Conservation (phyloP, 2,329 filamentous ascomycete genomes). For the Passalora sequoiae region DNA sequence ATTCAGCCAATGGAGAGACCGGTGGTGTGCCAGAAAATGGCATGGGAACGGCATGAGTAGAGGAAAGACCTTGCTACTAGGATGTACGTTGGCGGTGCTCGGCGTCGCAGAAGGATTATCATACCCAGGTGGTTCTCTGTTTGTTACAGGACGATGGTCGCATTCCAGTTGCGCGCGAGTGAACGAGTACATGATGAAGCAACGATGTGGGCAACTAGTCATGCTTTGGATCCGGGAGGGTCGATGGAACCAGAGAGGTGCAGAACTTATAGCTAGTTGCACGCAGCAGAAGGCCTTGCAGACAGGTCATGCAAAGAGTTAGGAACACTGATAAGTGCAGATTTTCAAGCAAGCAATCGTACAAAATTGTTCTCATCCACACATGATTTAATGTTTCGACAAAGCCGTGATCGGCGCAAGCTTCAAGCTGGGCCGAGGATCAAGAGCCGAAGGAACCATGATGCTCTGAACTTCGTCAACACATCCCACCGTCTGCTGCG, state of each 20-base stretch:
- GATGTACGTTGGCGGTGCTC: background rate
- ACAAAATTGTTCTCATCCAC: no score
- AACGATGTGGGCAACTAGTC: constrained; percentile 1
- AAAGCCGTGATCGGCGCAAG: no score
- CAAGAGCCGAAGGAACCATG: constrained; percentile 3
- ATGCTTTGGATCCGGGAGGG: constrained; percentile 3
- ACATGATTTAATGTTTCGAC: no score
- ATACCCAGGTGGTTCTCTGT: constrained; percentile 1
- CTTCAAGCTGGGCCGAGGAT: constrained; percentile 4
- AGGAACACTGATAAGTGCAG: constrained; percentile 6
- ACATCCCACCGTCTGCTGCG: no score
- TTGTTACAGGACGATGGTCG: background rate
- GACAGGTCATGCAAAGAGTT: constrained; percentile 2
- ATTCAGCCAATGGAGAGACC: constrained; percentile 40
- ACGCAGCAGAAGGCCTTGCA: constrained; percentile 5
- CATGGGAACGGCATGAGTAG: no score
- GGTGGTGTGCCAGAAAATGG: constrained; percentile 17
- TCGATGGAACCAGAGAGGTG: constrained; percentile 3
- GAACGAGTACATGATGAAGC: constrained; percentile 2
- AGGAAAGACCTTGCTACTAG: no score
- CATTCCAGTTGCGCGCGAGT: background rate
- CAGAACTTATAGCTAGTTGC: constrained; percentile 6
- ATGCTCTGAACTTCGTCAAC: no score
- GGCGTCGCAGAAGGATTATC: constrained; percentile 1
- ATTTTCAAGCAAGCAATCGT: constrained; percentile 2